Evolutionary conservation across 352 stramenopile genomes (phyloP).

Genomic region (Phytophthora fragariaefolia): DNA sequence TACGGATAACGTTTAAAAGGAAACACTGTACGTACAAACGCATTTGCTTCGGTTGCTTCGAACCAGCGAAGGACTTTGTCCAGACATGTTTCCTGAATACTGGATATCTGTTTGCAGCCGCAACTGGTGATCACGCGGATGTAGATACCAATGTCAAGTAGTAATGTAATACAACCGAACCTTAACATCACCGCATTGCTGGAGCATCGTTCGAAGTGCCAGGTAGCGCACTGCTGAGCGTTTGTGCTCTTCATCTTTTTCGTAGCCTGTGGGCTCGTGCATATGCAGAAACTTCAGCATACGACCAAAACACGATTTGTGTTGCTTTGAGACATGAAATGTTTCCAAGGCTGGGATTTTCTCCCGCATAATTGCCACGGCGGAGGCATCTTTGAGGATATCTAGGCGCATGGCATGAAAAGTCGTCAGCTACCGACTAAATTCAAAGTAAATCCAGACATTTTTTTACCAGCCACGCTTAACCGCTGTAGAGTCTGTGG

Average conservation of each 20-base stretch:
- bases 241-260: conserved; percentile 65
- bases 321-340: conserved; percentile 44
- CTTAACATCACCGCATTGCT: conserved; percentile 62
- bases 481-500: conserved; percentile 53
- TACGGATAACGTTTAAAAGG: neutral
- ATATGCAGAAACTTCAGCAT: conserved; percentile 64
- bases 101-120: conserved; percentile 43
- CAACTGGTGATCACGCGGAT: neutral
- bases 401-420: no score
- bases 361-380: conserved; percentile 34
- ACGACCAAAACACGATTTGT: conserved; percentile 49
- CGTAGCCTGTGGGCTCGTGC: conserved; percentile 62
- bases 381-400: conserved; percentile 55
- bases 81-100: conserved; percentile 53
- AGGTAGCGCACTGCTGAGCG: conserved; percentile 58
- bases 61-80: conserved; percentile 68
- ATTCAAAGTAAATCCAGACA: no score
- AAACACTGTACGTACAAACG: conserved; percentile 23
- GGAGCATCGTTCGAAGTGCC: conserved; percentile 56
- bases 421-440: no score
- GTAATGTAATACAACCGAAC: conserved; percentile 19
- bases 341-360: conserved; percentile 40
- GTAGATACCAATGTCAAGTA: neutral
- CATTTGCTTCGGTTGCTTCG: conserved; percentile 40
- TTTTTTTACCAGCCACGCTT: conserved; percentile 54